A percentile compares a stretch with the other conserved stretches of the same genome.
Evolutionary conservation across 768 basidiomycete species (phyloP).

Genomic region (Pisolithus marmoratus): DNA sequence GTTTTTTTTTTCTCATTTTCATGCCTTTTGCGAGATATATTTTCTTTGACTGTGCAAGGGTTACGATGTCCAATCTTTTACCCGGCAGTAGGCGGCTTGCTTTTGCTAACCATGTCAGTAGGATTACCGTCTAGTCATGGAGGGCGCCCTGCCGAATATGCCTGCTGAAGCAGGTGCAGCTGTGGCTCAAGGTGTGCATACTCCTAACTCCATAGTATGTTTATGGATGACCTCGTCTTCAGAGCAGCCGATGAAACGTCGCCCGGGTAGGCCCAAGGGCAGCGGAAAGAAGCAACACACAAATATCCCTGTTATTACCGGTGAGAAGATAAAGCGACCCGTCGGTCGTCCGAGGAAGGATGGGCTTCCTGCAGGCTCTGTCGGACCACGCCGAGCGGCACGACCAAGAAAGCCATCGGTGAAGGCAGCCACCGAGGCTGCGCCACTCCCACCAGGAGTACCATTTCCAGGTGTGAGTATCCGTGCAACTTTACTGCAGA

Average conservation of each 20-base stretch:
- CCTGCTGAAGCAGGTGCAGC: constrained; percentile 22
- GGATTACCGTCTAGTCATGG: constrained; percentile 18
- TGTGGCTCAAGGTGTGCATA: constrained; percentile 20
- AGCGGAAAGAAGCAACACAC: constrained; percentile 63
- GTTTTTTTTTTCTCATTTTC: constrained; percentile 34
- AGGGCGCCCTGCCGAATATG: constrained; percentile 19
- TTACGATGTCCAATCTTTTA: constrained; percentile 13
- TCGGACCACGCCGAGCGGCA: constrained; percentile 39
- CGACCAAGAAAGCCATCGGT: constrained; percentile 37
- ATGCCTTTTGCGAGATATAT: constrained; percentile 24
- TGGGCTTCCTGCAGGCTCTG: constrained; percentile 72
- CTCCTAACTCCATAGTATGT: background rate
- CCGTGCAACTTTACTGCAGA: background rate
- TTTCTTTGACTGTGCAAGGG: constrained; percentile 3
- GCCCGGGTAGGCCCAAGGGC: constrained; percentile 73
- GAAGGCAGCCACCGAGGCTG: constrained; percentile 16
- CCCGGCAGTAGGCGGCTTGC: background rate
- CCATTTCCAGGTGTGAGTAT: constrained; percentile 27
- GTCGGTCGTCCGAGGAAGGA: constrained; percentile 80
- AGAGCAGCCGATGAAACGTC: constrained; percentile 48
- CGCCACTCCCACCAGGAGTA: constrained; percentile 21
- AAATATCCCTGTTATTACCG: constrained; percentile 31
- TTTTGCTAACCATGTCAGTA: constrained; percentile 23
- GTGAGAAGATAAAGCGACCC: constrained; percentile 65
- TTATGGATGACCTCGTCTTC: constrained; percentile 5